Conservation (phyloP, 2,329 filamentous ascomycete species). For the Nemania bipapillata region DNA sequence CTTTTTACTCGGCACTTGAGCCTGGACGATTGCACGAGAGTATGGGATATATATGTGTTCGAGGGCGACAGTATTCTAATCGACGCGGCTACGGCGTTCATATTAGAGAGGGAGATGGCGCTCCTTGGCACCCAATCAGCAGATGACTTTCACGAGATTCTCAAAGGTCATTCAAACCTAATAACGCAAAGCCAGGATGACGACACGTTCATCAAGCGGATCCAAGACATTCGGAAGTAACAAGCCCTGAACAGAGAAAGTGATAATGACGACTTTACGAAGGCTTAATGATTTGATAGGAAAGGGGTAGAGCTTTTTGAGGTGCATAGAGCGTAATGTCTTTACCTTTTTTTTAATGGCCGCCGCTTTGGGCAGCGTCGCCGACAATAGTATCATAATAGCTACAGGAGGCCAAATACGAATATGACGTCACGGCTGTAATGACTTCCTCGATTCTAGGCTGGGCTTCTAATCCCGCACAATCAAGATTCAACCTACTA, state of each 20-base stretch:
- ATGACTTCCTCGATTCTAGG: not conserved
- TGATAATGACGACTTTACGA: slow-evolving; percentile 30
- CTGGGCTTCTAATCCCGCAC: no score
- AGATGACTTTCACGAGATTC: slow-evolving; percentile 56
- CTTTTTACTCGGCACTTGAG: slow-evolving; percentile 72
- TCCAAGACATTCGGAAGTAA: slow-evolving; percentile 43
- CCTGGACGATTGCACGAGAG: slow-evolving; percentile 74
- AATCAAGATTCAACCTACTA: no score
- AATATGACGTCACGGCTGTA: not conserved
- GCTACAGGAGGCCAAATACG: not conserved
- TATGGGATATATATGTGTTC: slow-evolving; percentile 87
- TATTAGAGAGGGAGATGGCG: slow-evolving; percentile 65
- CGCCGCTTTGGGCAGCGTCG: not conserved
- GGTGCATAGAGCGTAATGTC: slow-evolving; percentile 12
- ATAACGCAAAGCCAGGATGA: slow-evolving; percentile 44
- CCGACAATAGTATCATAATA: not conserved
- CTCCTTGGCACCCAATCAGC: slow-evolving; percentile 60
- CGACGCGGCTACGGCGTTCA: slow-evolving; percentile 74
- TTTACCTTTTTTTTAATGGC: slow-evolving; percentile 7
- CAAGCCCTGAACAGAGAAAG: slow-evolving; percentile 12
- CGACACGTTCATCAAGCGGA: slow-evolving; percentile 47
- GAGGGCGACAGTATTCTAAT: slow-evolving; percentile 80
- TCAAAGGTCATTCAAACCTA: slow-evolving; percentile 50
- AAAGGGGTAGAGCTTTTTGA: not conserved
- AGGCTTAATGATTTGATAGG: slow-evolving; percentile 3